Evolutionary conservation across 192 early-diverging fungal species (phyloP).

Genomic region (Backusella parvicylindrica): DNA sequence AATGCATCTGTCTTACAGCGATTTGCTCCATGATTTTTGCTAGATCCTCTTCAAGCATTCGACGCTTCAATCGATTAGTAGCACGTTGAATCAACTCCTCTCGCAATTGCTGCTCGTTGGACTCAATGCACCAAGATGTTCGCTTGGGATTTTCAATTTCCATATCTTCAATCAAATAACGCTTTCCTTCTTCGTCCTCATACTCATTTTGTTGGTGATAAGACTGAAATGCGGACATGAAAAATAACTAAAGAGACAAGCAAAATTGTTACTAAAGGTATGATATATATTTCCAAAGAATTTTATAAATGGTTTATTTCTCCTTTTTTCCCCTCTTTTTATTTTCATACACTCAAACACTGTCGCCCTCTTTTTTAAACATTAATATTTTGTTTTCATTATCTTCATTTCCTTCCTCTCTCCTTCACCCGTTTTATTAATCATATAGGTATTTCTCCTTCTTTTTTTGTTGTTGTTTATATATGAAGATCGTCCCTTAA

Average conservation of each 20-base stretch:
- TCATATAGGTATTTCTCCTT: not conserved
- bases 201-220: not conserved
- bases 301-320: not conserved
- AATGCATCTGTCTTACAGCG: not conserved
- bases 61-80: constrained; percentile 17
- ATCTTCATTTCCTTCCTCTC: not conserved
- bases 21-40: constrained; percentile 3
- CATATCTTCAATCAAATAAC: not conserved
- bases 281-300: not conserved
- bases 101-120: constrained; percentile 7
- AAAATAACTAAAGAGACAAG: constrained; percentile 4
- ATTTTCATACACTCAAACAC: not conserved
- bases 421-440: not conserved
- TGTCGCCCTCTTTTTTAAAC: not conserved
- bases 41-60: constrained; percentile 20
- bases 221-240: not conserved
- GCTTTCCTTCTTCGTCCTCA: not conserved
- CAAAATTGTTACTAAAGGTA: not conserved
- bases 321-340: not conserved
- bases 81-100: constrained; percentile 24
- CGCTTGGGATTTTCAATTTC: not conserved
- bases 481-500: not conserved
- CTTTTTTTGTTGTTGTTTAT: not conserved
- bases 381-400: not conserved
- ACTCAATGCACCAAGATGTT: not conserved